Evolutionary conservation across 2,329 filamentous ascomycete species (phyloP).

Genomic region (Aspergillus texensis): DNA sequence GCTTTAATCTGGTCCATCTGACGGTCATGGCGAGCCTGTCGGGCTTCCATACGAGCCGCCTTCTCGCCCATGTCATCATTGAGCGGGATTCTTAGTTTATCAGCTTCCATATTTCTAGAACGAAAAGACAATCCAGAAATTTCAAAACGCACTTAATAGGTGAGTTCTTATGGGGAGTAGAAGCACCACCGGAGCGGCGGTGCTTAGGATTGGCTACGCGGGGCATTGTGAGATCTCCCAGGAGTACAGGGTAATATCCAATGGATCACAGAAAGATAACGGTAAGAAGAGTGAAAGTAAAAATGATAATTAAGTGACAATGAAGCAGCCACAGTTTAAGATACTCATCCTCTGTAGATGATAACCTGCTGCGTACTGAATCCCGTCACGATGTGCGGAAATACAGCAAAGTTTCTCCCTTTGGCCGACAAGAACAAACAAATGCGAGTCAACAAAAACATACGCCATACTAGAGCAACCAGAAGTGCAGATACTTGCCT

Average conservation of each 20-base stretch:
- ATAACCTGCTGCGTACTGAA: background rate
- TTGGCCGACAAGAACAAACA: conserved; percentile 18
- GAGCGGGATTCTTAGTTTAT: conserved; percentile 73
- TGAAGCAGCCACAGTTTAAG: background rate
- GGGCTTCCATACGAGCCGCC: conserved; percentile 80
- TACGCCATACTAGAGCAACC: conserved; percentile 32
- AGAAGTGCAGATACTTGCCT: conserved; percentile 19
- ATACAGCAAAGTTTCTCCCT: background rate
- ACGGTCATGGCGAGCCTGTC: conserved; percentile 83
- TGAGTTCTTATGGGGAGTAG: conserved; percentile 56
- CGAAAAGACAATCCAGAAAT: background rate
- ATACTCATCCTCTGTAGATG: background rate
- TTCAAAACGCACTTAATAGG: conserved; percentile 50
- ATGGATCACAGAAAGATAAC: background rate
- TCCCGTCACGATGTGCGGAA: background rate
- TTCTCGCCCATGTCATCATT: conserved; percentile 96
- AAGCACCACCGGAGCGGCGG: conserved; percentile 49
- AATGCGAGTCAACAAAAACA: conserved; percentile 41
- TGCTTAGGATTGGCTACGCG: conserved; percentile 56
- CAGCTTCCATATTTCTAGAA: conserved; percentile 12
- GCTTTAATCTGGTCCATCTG: conserved; percentile 92
- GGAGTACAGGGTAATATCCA: conserved; percentile 25
- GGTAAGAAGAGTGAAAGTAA: background rate
- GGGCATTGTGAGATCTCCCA: conserved; percentile 52
- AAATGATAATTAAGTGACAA: background rate